Evolutionary conservation across 1,284 basidiomycete species (phyloP).

Genomic region (Pseudomicrostroma phylloplanum): DNA sequence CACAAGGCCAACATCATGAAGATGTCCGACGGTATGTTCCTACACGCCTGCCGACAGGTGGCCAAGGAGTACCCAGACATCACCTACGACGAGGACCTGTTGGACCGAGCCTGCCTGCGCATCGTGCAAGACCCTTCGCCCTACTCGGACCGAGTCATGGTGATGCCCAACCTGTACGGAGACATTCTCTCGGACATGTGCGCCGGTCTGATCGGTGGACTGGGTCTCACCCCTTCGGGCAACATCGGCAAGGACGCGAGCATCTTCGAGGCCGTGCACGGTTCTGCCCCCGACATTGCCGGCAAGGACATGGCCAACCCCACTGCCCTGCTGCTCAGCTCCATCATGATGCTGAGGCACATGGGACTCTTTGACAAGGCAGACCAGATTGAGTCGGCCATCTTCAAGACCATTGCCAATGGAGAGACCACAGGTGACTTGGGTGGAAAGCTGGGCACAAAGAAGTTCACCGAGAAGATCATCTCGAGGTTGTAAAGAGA

Average conservation of each 20-base stretch:
- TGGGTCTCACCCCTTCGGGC: conserved; percentile 94
- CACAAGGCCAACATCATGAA: conserved; percentile 99
- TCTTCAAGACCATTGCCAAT: conserved; percentile 85
- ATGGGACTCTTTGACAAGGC: conserved; percentile 93
- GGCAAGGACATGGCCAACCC: conserved; percentile 96
- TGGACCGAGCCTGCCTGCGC: conserved; percentile 92
- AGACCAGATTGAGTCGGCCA: conserved; percentile 71
- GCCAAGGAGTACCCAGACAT: conserved; percentile 70
- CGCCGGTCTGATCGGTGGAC: conserved; percentile 93
- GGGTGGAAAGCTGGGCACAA: conserved; percentile 55
- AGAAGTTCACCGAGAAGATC: conserved; percentile 49
- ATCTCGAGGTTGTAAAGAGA: conserved; percentile 51
- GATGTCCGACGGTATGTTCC: conserved; percentile 96
- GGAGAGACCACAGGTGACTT: conserved; percentile 73
- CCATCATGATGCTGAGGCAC: conserved; percentile 98
- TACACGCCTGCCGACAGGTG: conserved; percentile 93
- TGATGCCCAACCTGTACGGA: conserved; percentile 92
- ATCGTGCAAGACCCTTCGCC: conserved; percentile 76
- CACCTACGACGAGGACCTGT: conserved; percentile 87
- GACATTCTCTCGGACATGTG: conserved; percentile 98
- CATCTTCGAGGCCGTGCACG: conserved; percentile 97
- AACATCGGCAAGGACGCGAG: conserved; percentile 97
- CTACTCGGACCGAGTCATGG: conserved; percentile 77
- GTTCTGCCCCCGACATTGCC: conserved; percentile 88
- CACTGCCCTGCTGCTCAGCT: conserved; percentile 91